A percentile compares a stretch with the other conserved stretches of the same genome.
phyloP scores from a whole-genome alignment of 768 basidiomycete species.

The Boletus subcaerulescens region DNA sequence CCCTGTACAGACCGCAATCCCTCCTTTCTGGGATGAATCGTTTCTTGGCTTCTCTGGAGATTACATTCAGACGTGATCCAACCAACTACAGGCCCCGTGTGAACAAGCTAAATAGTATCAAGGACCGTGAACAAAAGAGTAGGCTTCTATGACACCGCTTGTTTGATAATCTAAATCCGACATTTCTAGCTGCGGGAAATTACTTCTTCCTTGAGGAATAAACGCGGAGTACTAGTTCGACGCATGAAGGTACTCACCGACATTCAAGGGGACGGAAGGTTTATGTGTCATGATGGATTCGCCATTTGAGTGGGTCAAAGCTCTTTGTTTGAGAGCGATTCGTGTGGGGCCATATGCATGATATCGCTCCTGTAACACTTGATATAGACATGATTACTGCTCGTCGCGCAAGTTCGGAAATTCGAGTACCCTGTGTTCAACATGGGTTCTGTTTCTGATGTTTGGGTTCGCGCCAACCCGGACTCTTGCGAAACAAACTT shows the following conservation, averaged over 20 bases:
- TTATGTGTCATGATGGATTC: conserved; percentile 9
- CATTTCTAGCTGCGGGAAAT: conserved; percentile 63
- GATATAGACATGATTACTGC: neutral
- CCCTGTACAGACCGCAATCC: conserved; percentile 73
- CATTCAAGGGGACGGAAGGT: conserved; percentile 12
- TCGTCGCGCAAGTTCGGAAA: neutral
- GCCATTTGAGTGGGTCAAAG: conserved; percentile 9
- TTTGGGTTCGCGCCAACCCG: neutral
- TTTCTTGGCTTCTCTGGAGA: conserved; percentile 92
- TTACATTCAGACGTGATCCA: conserved; percentile 97
- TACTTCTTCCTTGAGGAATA: conserved; percentile 93
- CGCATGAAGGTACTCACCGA: neutral
- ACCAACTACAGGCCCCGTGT: conserved; percentile 90
- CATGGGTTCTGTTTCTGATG: neutral
- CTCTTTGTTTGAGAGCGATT: neutral
- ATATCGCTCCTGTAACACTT: neutral
- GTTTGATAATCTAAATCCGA: conserved; percentile 5
- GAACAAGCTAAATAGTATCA: conserved; percentile 81
- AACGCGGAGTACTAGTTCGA: conserved; percentile 3
- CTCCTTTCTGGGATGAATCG: conserved; percentile 97
- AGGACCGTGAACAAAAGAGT: conserved; percentile 89
- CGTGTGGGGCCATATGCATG: neutral
- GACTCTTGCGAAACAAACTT: neutral
- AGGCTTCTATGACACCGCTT: conserved; percentile 19
- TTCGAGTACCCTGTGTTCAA: neutral